These are phyloP conservation scores for Juncus effusus DNA, from an alignment of 176 grass and related monocot species.

Conservation along the genomic window DNA sequence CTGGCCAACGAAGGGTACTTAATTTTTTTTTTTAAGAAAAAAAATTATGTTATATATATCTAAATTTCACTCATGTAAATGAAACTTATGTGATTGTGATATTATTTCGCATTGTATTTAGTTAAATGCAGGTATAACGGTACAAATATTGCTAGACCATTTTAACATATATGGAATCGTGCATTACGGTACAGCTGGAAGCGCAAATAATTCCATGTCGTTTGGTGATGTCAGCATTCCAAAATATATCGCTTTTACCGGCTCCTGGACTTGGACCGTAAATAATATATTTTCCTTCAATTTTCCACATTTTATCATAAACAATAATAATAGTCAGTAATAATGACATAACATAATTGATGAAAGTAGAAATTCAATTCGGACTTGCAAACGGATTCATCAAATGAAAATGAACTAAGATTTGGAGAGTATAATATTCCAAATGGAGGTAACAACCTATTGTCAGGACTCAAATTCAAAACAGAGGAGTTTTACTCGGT, in stretches of 20 bases:
- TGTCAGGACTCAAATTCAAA: conserved; percentile 59
- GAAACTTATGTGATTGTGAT: too few relatives aligned
- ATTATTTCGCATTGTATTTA: conserved; percentile 19
- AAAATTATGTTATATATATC: too few relatives aligned
- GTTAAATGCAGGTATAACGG: conserved; percentile 77
- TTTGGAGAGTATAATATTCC: conserved; percentile 62
- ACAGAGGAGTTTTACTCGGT: conserved; percentile 70
- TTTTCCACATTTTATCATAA: too few relatives aligned
- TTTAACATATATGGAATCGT: conserved; percentile 67
- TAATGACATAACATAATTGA: too few relatives aligned
- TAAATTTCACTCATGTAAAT: too few relatives aligned
- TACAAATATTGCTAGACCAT: conserved; percentile 67
- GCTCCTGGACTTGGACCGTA: conserved; percentile 90
- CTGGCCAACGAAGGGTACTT: conserved; percentile 79
- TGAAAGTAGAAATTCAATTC: conserved; percentile 55
- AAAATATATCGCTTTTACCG: conserved; percentile 58
- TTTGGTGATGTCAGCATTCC: conserved; percentile 78
- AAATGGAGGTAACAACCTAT: conserved; percentile 47
- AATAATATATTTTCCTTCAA: not conserved
- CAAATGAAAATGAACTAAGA: conserved; percentile 35
- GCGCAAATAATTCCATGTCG: conserved; percentile 72
- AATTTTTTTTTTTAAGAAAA: not conserved
- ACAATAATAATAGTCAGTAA: too few relatives aligned
- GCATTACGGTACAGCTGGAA: conserved; percentile 87
- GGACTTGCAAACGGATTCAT: conserved; percentile 19